phyloP scores from a whole-genome alignment of 495 filamentous ascomycete genomes.

The Aspergillus biplanus region DNA sequence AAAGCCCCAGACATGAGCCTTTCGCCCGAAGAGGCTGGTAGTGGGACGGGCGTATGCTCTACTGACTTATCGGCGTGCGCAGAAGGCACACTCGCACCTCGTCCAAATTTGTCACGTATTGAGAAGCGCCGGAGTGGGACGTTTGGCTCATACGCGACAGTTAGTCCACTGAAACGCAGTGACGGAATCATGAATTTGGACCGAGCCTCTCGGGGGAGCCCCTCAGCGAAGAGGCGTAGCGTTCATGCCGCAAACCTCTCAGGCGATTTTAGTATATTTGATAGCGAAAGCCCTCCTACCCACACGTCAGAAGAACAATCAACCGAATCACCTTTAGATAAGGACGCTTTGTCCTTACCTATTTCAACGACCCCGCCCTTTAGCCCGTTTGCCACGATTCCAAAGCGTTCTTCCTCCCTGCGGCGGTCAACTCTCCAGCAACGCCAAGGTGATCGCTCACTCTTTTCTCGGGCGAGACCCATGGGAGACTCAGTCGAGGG shows the following conservation, averaged over 20 bases:
- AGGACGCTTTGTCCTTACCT: slow-evolving; percentile 31
- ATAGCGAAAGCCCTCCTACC: slow-evolving; percentile 35
- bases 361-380: slow-evolving; percentile 36
- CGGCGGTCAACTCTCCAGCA: slow-evolving; percentile 88
- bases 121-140: slow-evolving; percentile 54
- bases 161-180: slow-evolving; percentile 89
- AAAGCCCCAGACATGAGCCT: slow-evolving; percentile 37
- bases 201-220: slow-evolving; percentile 73
- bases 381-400: slow-evolving; percentile 48
- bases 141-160: slow-evolving; percentile 57
- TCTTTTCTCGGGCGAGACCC: slow-evolving; percentile 53
- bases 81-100: slow-evolving; percentile 54
- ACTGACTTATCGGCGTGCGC: slow-evolving; percentile 45
- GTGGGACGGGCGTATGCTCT: slow-evolving; percentile 38
- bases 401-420: slow-evolving; percentile 66
- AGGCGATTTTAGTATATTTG: slow-evolving; percentile 73
- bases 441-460: slow-evolving; percentile 66
- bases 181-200: slow-evolving; percentile 90
- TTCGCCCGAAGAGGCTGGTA: slow-evolving; percentile 44
- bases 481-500: slow-evolving; percentile 37
- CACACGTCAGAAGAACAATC: slow-evolving; percentile 27
- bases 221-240: slow-evolving; percentile 84
- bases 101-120: slow-evolving; percentile 46
- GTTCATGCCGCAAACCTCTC: slow-evolving; percentile 67
- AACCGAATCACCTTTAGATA: slow-evolving; percentile 30